Base-by-base conservation (phyloP, 441 rosid species). In the Gossypium schwendimanii region DNA sequence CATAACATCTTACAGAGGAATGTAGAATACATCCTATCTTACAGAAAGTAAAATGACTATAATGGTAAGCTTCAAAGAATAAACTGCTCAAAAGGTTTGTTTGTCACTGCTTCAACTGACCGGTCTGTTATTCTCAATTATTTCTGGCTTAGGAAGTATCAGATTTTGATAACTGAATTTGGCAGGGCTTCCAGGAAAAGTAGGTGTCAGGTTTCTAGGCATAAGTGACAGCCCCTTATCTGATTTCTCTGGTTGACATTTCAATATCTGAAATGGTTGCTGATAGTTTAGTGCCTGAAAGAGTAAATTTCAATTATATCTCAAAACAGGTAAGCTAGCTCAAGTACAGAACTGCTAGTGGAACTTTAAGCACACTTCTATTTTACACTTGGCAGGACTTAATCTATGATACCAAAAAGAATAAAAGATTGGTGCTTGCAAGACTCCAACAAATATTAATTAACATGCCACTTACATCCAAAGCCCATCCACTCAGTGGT, bases 111-210 rank as follows among this genome's bases (percentile, higher is more conserved):
- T 74, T 47, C 31, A 20, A 15, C 75, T 74, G 9, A 78, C 78
- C 81, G 36, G 33, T 65, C 33, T 33, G 9, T 59, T 63, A 26
- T 57, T 50, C 69, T 50, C 50, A 26, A 65, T 54, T 58, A 33
- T 23, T 57, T 78, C 68, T 21, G 24, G 61, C 44, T 31, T 49
- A 3, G 79, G 64, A 65, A 58, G 70, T 21, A 63, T 75, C 60
- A 14, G 44, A 26, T 45, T 65, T 28, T 4, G 78, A 68, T 53
- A 20, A 47, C 26, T 33, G 77, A 63, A 50, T 53, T 74, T 50
- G 4, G 55, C 41, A 44, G 80, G 53, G 81, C 63, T 72, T 63
- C 73, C 67, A 69, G 64, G 75, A 31, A 53, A 52, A 70, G 65
- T 1, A 23, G 64, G 53, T 18, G 31, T 36, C 71, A 31, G 31